Percentiles rank a stretch among this genome's conserved stretches.
phyloP scores from a whole-genome alignment of 345 rosid species.

The Limnanthes douglasii region DNA sequence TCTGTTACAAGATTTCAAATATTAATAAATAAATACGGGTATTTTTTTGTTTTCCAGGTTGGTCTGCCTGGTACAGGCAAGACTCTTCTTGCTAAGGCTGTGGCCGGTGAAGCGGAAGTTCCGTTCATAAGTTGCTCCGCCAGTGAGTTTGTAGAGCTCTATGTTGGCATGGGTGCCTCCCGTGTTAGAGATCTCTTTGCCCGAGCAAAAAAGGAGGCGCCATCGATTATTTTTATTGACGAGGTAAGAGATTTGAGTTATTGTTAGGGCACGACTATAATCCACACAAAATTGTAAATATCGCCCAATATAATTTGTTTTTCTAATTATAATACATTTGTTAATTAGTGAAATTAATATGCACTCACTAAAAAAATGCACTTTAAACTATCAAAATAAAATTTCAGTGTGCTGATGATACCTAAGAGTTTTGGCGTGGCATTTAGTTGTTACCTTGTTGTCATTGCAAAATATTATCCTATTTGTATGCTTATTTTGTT shows the following conservation, averaged over 20 bases:
- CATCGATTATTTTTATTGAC: conserved; percentile 87
- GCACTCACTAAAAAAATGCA: too few species aligned
- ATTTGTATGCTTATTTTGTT: neutral
- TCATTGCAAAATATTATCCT: too few species aligned
- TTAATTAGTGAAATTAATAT: too few species aligned
- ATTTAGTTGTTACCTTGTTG: too few species aligned
- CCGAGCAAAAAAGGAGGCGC: conserved; percentile 96
- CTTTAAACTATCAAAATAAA: too few species aligned
- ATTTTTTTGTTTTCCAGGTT: conserved; percentile 32
- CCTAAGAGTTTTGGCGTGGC: too few species aligned
- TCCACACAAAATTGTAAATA: neutral
- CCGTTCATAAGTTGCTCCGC: conserved; percentile 96
- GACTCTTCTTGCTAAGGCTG: conserved; percentile 83
- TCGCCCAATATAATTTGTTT: too few species aligned
- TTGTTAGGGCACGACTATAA: neutral
- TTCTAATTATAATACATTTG: too few species aligned
- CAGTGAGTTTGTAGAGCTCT: conserved; percentile 89
- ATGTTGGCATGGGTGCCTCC: conserved; percentile 99
- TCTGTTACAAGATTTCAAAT: conserved; percentile 1
- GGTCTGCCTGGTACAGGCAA: conserved; percentile 99
- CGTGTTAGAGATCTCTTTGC: conserved; percentile 64
- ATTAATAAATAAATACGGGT: neutral
- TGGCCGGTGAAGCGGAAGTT: conserved; percentile 95
- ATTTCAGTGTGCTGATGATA: too few species aligned
- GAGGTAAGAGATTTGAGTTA: conserved; percentile 33